phyloP scores from a whole-genome alignment of 2,329 filamentous ascomycete species.

The Aspergillus ustus region DNA sequence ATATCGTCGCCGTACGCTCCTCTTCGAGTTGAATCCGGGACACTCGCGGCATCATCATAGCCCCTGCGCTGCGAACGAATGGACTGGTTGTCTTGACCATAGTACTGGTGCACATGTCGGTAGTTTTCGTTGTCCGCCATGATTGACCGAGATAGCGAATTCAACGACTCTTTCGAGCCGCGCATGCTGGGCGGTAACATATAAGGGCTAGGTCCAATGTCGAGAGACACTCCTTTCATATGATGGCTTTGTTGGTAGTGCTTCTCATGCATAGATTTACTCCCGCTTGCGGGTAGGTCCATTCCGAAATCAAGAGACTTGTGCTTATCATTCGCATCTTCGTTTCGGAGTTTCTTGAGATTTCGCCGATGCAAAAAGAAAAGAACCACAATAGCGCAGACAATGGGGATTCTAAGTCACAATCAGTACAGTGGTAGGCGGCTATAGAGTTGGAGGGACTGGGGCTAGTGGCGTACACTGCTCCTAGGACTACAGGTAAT shows the following conservation, averaged over 20 bases:
- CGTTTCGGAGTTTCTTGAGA: slow-evolving; percentile 69
- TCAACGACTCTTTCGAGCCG: slow-evolving; percentile 80
- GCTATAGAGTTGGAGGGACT: background rate
- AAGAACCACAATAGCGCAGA: slow-evolving; percentile 68
- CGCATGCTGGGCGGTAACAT: slow-evolving; percentile 85
- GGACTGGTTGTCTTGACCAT: slow-evolving; percentile 50
- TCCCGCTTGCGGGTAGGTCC: slow-evolving; percentile 53
- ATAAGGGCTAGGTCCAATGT: slow-evolving; percentile 76
- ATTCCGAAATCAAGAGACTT: slow-evolving; percentile 92
- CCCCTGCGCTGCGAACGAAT: slow-evolving; percentile 42
- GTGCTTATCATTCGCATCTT: slow-evolving; percentile 86
- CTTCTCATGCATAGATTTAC: slow-evolving; percentile 62
- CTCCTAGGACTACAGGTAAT: slow-evolving; percentile 69
- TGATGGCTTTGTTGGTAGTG: slow-evolving; percentile 44
- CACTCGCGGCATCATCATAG: slow-evolving; percentile 55
- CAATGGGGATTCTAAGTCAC: slow-evolving; percentile 71
- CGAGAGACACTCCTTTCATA: slow-evolving; percentile 61
- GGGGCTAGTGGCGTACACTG: slow-evolving; percentile 61
- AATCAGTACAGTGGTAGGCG: background rate
- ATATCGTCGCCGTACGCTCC: slow-evolving; percentile 50
- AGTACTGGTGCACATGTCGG: slow-evolving; percentile 64
- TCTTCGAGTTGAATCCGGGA: slow-evolving; percentile 55
- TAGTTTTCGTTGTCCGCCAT: slow-evolving; percentile 83
- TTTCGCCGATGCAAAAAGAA: slow-evolving; percentile 80
- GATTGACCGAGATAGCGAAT: slow-evolving; percentile 79